Evolutionary conservation across 495 filamentous ascomycete species (phyloP).

Genomic region (Hyaloscypha variabilis): DNA sequence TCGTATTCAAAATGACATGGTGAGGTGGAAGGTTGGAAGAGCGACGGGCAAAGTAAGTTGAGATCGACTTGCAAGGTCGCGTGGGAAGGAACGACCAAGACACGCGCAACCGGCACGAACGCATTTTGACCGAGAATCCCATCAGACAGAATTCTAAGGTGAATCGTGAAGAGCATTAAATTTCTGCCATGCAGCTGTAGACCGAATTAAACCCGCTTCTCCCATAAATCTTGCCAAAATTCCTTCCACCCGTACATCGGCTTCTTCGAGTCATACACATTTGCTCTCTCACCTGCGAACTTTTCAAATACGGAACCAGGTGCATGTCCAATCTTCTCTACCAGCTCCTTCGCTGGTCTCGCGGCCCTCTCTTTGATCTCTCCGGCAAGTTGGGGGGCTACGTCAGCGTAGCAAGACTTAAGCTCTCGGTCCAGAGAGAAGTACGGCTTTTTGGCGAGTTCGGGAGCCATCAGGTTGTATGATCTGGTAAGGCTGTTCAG

Average conservation of each 20-base stretch:
- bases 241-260: slow-evolving; percentile 84
- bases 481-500: slow-evolving; percentile 81
- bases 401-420: slow-evolving; percentile 76
- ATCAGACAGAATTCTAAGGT: too few relatives aligned
- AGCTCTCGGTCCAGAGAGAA: slow-evolving; percentile 84
- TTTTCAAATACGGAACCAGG: slow-evolving; percentile 53
- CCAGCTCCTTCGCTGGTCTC: slow-evolving; percentile 45
- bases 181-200: background rate
- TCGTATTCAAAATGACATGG: too few relatives aligned
- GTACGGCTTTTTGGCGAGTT: slow-evolving; percentile 92
- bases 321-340: slow-evolving; percentile 37
- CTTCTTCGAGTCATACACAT: slow-evolving; percentile 71
- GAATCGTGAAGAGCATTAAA: background rate
- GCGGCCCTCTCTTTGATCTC: slow-evolving; percentile 72
- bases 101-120: too few relatives aligned
- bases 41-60: too few relatives aligned
- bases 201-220: slow-evolving; percentile 29
- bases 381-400: slow-evolving; percentile 73
- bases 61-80: too few relatives aligned
- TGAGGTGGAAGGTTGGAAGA: too few relatives aligned
- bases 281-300: slow-evolving; percentile 48
- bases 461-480: slow-evolving; percentile 94
- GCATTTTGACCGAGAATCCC: too few relatives aligned
- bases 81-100: too few relatives aligned
- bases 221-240: slow-evolving; percentile 84